These are phyloP conservation scores for Setaria italica DNA, from an alignment of 202 grass and related monocot genomes.

Conservation along the genomic window DNA sequence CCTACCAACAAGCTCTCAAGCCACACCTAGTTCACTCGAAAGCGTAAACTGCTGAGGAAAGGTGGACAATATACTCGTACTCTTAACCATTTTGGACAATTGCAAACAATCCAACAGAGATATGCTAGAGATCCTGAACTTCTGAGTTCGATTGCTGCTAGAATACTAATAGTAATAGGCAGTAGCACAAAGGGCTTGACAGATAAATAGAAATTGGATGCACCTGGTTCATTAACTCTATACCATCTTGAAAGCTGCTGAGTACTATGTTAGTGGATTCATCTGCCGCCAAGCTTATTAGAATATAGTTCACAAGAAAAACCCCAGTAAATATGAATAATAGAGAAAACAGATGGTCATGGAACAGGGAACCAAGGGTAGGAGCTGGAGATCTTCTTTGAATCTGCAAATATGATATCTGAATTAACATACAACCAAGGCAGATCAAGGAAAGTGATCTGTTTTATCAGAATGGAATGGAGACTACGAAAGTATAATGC, in stretches of 20 bases:
- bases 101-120: neutral
- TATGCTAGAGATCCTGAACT: neutral
- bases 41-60: neutral
- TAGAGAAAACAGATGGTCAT: slow-evolving; percentile 86
- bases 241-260: slow-evolving; percentile 61
- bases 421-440: slow-evolving; percentile 36
- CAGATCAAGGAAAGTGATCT: neutral
- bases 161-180: slow-evolving; percentile 6
- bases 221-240: slow-evolving; percentile 86
- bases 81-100: neutral
- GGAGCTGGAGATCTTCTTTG: slow-evolving; percentile 53
- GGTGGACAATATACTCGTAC: neutral
- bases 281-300: slow-evolving; percentile 76
- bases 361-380: slow-evolving; percentile 62
- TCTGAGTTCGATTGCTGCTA: neutral
- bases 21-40: neutral
- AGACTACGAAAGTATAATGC: neutral
- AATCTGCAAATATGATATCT: slow-evolving; percentile 59
- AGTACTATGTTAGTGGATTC: slow-evolving; percentile 54
- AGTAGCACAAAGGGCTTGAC: neutral
- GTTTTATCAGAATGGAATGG: neutral
- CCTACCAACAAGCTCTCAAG: neutral
- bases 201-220: slow-evolving; percentile 8
- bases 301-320: slow-evolving; percentile 81
- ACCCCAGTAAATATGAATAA: slow-evolving; percentile 82